Base-by-base conservation (phyloP, 306 rosid genomes). In the Rubus idaeus region DNA sequence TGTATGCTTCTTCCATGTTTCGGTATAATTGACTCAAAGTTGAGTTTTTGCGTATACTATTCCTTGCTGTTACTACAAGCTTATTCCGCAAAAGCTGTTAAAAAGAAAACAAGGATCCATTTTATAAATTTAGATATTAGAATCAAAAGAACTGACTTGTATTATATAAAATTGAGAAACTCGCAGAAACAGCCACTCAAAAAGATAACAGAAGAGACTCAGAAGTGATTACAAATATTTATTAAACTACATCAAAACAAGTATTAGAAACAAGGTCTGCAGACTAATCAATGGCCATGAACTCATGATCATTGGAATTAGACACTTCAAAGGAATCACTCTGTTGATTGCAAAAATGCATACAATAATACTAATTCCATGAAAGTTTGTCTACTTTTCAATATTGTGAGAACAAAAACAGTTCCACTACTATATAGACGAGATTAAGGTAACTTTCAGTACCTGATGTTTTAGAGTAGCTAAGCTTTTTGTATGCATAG, bases 381-480 rank as follows among this genome's bases (percentile, higher is more conserved):
- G 10, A 55, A 75, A 46, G 35, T 5, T 30, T 4, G 8, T 63
- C 37, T 2, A 37, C 47, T 46, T 63, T 4, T 62, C 44, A 30
- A 35, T 23, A 9, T 20, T 4, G 58, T 73, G 73, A 20, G 39
- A 77, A 49, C 55, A 74, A 76, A 66, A 42, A 6, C 20, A 62
- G 2, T 62, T 76, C n/a, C n/a, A 8, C 37, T 55, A 8, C 50
- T 17, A 35, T 8, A 76, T 6, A 45, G 64, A 14, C 49, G 17
- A 68, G 12, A 60, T 8, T 8, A 41, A 42, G 39, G 14, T n/a
- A n/a, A 81, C 20, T 50, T 40, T 44, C 70, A 75, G 64, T 69
- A 94, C 98, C 90, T 90, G 98, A 80, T 94, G 96, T 88, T 90
- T 94, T 20, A 94, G 93, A 78, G 98, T 91, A 85, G 97, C 98